A percentile compares a stretch with the other conserved stretches of the same genome.
phyloP scores from a whole-genome alignment of 1,139 yeast species.

The Nakaseomyces sp. region DNA sequence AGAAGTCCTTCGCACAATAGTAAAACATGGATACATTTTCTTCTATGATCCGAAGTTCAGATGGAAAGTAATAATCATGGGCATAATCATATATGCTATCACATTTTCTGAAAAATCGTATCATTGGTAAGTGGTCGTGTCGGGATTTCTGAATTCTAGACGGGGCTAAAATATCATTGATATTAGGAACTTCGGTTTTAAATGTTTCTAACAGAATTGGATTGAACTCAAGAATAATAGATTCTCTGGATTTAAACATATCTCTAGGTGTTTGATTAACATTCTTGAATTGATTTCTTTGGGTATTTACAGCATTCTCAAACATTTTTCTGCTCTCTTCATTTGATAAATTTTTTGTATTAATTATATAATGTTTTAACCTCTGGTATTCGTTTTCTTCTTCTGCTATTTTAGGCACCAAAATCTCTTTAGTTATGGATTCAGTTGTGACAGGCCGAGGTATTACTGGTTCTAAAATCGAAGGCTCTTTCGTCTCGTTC shows the following conservation, averaged over 20 bases:
- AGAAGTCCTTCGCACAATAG: slow-evolving; percentile 41
- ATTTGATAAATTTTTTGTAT: neutral
- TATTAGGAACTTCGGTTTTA: slow-evolving; percentile 14
- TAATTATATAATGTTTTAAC: neutral
- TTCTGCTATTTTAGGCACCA: neutral
- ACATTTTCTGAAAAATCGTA: slow-evolving; percentile 31
- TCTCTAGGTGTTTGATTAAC: slow-evolving; percentile 43
- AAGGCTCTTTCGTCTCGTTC: neutral
- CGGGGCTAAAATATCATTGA: slow-evolving; percentile 26
- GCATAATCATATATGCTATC: slow-evolving; percentile 37
- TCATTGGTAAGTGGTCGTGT: slow-evolving; percentile 24
- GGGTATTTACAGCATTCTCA: slow-evolving; percentile 6
- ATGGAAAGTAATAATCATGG: slow-evolving; percentile 49
- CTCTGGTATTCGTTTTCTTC: neutral
- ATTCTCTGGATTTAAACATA: slow-evolving; percentile 43
- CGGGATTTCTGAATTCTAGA: slow-evolving; percentile 22
- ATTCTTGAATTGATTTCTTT: slow-evolving; percentile 35
- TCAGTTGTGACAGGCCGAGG: neutral
- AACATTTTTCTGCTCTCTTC: slow-evolving; percentile 3
- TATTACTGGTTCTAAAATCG: neutral
- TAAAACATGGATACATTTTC: slow-evolving; percentile 41
- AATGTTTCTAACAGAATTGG: slow-evolving; percentile 19
- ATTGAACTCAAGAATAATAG: slow-evolving; percentile 40
- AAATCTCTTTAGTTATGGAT: neutral
- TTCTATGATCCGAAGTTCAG: slow-evolving; percentile 33